phyloP scores from a whole-genome alignment of 306 rosid genomes.

The Corylus americana region DNA sequence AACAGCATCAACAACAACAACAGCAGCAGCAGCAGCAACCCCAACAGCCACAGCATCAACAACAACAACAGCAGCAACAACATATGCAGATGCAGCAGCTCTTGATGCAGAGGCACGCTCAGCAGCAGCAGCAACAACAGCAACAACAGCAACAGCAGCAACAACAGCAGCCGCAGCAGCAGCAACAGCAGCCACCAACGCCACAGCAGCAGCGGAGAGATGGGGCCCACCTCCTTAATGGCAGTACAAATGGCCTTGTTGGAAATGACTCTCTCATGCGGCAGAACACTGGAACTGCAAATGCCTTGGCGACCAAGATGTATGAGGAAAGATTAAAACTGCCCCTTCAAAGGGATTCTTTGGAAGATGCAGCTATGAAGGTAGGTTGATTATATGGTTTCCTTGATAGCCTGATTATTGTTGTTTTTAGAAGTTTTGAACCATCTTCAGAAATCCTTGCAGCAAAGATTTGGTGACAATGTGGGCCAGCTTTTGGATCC shows the following conservation, averaged over 20 bases:
- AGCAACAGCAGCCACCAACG: conserved; percentile 41
- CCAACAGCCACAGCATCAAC: conserved; percentile 47
- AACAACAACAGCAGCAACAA: conserved; percentile 61
- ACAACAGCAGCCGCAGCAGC: conserved; percentile 51
- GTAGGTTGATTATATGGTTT: conserved; percentile 38
- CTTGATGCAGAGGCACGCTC: conserved; percentile 70
- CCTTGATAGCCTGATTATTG: conserved; percentile 18
- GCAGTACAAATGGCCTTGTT: conserved; percentile 77
- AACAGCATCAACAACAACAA: conserved; percentile 65
- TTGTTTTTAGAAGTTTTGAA: conserved; percentile 24
- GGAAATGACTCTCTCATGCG: conserved; percentile 73
- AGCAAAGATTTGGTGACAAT: conserved; percentile 94
- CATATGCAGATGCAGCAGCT: conserved; percentile 86
- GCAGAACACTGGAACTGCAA: conserved; percentile 83
- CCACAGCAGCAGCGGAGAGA: conserved; percentile 72
- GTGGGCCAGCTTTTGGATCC: conserved; percentile 89
- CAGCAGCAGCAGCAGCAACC: conserved; percentile 54
- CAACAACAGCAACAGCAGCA: conserved; percentile 64
- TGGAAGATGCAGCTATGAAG: conserved; percentile 90
- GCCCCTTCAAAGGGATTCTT: conserved; percentile 85
- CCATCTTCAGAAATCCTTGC: conserved; percentile 35
- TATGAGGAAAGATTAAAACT: conserved; percentile 88
- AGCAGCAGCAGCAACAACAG: conserved; percentile 61
- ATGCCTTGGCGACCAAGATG: conserved; percentile 92
- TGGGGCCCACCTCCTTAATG: conserved; percentile 81